A percentile compares a stretch with the other conserved stretches of the same genome.
Evolutionary conservation across 192 early-diverging fungal species (phyloP).

Genomic region (Linnemannia hyalina): DNA sequence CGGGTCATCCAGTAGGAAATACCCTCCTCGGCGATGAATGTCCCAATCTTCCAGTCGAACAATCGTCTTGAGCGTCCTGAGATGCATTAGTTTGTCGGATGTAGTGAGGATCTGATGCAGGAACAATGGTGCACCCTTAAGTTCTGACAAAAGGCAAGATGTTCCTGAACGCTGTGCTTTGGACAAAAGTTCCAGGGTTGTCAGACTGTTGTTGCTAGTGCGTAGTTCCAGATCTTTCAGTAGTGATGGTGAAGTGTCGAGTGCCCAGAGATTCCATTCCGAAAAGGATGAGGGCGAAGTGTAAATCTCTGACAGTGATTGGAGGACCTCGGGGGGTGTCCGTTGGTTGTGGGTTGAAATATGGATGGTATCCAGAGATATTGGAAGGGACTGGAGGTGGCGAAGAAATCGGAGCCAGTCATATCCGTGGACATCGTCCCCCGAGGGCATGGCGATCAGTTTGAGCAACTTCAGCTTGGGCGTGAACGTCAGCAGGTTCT

Average conservation of each 20-base stretch:
- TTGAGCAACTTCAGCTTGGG: neutral
- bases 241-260: neutral
- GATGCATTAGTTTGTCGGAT: too few species aligned
- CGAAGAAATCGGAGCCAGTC: neutral
- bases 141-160: neutral
- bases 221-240: neutral
- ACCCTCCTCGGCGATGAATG: too few species aligned
- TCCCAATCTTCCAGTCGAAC: too few species aligned
- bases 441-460: neutral
- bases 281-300: neutral
- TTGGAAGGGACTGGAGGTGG: neutral
- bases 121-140: neutral
- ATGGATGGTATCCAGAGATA: neutral
- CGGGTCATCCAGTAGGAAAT: too few species aligned
- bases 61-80: too few species aligned
- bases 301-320: neutral
- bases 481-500: neutral
- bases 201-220: neutral
- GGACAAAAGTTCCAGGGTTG: neutral
- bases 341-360: neutral
- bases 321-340: neutral
- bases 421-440: neutral
- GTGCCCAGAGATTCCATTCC: neutral
- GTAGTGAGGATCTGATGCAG: neutral
- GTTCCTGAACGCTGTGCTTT: neutral